A percentile compares a stretch with the other conserved stretches of the same genome.
These are phyloP conservation scores for Quercus cerris DNA, from an alignment of 306 rosid genomes.

Conservation along the genomic window DNA sequence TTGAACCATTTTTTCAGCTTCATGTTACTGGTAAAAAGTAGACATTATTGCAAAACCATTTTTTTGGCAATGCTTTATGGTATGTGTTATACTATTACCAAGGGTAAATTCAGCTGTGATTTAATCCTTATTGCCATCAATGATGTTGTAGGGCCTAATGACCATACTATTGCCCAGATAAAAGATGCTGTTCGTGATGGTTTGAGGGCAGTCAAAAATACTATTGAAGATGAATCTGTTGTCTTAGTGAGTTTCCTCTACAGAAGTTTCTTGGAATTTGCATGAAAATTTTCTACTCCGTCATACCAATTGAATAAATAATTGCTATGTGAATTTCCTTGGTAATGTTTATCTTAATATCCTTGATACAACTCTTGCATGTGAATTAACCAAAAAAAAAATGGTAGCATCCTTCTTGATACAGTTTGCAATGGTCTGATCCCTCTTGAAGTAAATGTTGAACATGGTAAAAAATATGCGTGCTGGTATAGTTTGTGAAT, in stretches of 20 bases:
- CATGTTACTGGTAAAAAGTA: not conserved
- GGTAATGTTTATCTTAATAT: not conserved
- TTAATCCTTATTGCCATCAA: constrained; percentile 16
- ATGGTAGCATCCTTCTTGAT: not conserved
- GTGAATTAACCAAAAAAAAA: not conserved
- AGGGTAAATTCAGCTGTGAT: constrained; percentile 10
- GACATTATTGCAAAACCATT: not conserved
- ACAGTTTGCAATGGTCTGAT: not conserved
- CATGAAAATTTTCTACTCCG: not conserved
- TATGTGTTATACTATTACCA: not conserved
- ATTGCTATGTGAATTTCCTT: not conserved
- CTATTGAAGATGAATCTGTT: constrained; percentile 92
- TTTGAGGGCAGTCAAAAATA: constrained; percentile 92
- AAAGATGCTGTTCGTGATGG: constrained; percentile 99
- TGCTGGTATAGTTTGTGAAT: not conserved
- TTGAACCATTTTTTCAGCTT: not conserved
- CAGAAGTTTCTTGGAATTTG: not conserved
- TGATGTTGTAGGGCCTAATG: constrained; percentile 82
- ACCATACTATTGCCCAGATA: constrained; percentile 96
- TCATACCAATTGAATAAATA: not conserved
- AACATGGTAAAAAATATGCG: not conserved
- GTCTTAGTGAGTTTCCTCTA: constrained; percentile 48
- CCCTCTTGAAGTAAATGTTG: not conserved
- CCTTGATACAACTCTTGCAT: not conserved
- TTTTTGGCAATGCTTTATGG: not conserved